phyloP scores from a whole-genome alignment of 306 rosid genomes.

The Quercus gilva region DNA sequence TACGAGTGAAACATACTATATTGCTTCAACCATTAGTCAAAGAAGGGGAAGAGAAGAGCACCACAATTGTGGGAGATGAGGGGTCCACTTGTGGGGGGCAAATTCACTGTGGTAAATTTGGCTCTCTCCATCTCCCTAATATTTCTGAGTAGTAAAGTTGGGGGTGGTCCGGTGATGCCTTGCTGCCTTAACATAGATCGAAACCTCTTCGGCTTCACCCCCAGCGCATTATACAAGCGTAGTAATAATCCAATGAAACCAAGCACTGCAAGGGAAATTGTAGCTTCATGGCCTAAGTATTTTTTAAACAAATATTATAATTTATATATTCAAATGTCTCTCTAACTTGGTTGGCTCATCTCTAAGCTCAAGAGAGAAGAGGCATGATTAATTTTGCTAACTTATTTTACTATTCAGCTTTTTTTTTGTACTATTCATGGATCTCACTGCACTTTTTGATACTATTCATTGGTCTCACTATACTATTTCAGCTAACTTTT shows the following conservation, averaged over 20 bases:
- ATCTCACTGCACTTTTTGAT: fast-evolving
- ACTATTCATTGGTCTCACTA: too few species aligned
- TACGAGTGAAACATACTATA: constrained; percentile 15
- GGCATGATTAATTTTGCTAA: too few species aligned
- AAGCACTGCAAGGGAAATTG: constrained; percentile 9
- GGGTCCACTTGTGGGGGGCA: background rate
- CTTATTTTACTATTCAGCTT: too few species aligned
- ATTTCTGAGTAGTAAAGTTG: constrained; percentile 39
- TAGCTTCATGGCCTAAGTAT: constrained; percentile 5
- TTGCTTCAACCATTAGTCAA: constrained; percentile 32
- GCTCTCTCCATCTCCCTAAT: constrained; percentile 30
- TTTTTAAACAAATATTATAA: too few species aligned
- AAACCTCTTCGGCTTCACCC: constrained; percentile 26
- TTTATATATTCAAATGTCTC: too few species aligned
- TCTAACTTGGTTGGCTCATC: too few species aligned
- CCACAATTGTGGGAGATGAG: constrained; percentile 23
- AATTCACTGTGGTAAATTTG: background rate
- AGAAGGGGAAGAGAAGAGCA: constrained; percentile 30
- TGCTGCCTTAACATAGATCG: constrained; percentile 32
- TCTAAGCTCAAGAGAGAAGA: too few species aligned
- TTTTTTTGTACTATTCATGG: too few species aligned
- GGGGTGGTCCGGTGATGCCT: constrained; percentile 47
- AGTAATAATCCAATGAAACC: constrained; percentile 11
- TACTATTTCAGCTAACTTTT: too few species aligned
- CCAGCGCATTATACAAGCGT: constrained; percentile 10